Evolutionary conservation across 805 yeast species (phyloP).

Genomic region (Pichia nanzhaoensis): DNA sequence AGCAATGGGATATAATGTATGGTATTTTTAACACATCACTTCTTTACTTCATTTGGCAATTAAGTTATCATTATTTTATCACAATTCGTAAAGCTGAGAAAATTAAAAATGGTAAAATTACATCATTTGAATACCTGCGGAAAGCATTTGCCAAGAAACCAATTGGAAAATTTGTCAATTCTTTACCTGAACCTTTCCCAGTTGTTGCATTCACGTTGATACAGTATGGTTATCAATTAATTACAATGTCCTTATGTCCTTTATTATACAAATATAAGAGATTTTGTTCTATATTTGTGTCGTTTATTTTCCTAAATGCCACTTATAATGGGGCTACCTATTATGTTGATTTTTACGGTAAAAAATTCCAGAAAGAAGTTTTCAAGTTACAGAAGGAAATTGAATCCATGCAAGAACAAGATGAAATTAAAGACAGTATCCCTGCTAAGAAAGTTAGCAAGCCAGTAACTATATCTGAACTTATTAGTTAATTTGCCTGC

Average conservation of each 20-base stretch:
- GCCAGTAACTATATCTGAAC: background rate
- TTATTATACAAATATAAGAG: conserved; percentile 71
- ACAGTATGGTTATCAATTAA: conserved; percentile 80
- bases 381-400: conserved; percentile 63
- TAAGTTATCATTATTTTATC: conserved; percentile 83
- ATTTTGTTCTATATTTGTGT: conserved; percentile 61
- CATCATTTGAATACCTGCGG: conserved; percentile 81
- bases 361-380: conserved; percentile 82
- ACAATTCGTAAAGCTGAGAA: conserved; percentile 73
- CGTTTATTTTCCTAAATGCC: conserved; percentile 70
- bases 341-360: conserved; percentile 87
- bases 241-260: conserved; percentile 85
- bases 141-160: conserved; percentile 57
- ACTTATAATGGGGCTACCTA: conserved; percentile 93
- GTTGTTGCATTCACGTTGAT: conserved; percentile 77
- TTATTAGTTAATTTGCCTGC: background rate
- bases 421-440: background rate
- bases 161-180: conserved; percentile 72
- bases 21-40: conserved; percentile 76
- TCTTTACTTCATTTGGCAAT: conserved; percentile 86
- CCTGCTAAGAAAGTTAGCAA: background rate
- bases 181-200: conserved; percentile 81
- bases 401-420: conserved; percentile 20
- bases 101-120: conserved; percentile 78
- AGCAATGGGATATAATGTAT: conserved; percentile 63